Percentiles rank a stretch among this genome's conserved stretches.
These are phyloP conservation scores for Anisodus acutangulus DNA, from an alignment of 257 asterid genomes.

Conservation along the genomic window DNA sequence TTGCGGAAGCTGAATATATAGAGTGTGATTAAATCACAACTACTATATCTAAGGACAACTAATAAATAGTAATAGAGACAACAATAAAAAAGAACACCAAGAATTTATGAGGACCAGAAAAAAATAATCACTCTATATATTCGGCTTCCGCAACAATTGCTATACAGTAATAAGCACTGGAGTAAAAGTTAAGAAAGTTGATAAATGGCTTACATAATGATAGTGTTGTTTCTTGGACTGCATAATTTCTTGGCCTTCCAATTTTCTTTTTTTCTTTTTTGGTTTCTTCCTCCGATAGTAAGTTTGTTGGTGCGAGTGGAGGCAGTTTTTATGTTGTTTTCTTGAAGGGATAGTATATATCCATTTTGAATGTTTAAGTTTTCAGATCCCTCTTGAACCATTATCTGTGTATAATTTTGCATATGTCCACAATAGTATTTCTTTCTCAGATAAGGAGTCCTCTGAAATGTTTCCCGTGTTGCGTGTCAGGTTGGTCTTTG, in stretches of 20 bases:
- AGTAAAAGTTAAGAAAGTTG: constrained; percentile 53
- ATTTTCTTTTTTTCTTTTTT: constrained; percentile 24
- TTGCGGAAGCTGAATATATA: no score
- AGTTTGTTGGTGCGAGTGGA: constrained; percentile 86
- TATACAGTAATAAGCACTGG: constrained; percentile 46
- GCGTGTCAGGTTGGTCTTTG: constrained; percentile 62
- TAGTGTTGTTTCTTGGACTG: constrained; percentile 41
- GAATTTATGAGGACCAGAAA: no score
- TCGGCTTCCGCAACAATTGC: not conserved
- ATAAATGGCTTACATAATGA: constrained; percentile 44
- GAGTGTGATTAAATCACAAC: no score
- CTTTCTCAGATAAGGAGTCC: not conserved
- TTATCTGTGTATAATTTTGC: not conserved
- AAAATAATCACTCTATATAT: no score
- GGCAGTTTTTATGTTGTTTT: constrained; percentile 76
- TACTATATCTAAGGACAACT: no score
- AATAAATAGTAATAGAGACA: no score
- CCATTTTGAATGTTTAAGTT: constrained; percentile 39
- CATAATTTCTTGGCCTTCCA: constrained; percentile 37
- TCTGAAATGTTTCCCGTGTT: constrained; percentile 51
- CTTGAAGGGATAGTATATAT: constrained; percentile 64
- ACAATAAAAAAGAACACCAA: no score
- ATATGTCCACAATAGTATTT: not conserved
- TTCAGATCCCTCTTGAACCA: constrained; percentile 18
- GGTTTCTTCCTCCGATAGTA: constrained; percentile 37